These are phyloP conservation scores for Parsonsia alboflavescens DNA, from an alignment of 257 asterid genomes.

Conservation along the genomic window DNA sequence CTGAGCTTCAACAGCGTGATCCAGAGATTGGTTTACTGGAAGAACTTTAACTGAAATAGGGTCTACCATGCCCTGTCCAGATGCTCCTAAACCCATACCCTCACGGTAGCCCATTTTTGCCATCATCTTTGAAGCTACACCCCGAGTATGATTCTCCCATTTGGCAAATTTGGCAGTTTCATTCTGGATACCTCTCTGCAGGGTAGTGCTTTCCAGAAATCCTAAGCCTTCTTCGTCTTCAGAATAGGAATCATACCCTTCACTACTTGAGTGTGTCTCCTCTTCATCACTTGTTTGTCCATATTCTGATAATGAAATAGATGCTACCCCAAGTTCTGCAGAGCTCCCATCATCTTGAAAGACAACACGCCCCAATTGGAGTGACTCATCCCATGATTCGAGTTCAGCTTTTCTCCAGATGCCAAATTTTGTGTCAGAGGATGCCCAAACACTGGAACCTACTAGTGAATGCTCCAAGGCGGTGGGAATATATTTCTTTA, in stretches of 20 bases:
- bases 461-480: conserved; percentile 73
- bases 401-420: conserved; percentile 93
- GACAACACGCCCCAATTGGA: conserved; percentile 52
- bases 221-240: conserved; percentile 76
- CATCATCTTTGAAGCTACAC: conserved; percentile 97
- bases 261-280: conserved; percentile 47
- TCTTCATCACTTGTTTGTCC: conserved; percentile 61
- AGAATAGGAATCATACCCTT: conserved; percentile 52
- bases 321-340: conserved; percentile 53
- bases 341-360: conserved; percentile 76
- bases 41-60: conserved; percentile 75
- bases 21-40: conserved; percentile 77
- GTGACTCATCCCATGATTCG: conserved; percentile 74
- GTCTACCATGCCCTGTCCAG: conserved; percentile 83
- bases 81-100: conserved; percentile 96
- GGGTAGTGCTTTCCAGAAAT: conserved; percentile 47
- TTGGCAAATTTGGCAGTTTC: conserved; percentile 78
- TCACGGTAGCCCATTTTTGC: conserved; percentile 96
- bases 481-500: conserved; percentile 64
- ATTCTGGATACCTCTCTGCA: conserved; percentile 71
- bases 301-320: conserved; percentile 53
- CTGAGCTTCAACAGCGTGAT: conserved; percentile 50
- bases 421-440: conserved; percentile 48
- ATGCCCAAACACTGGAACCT: conserved; percentile 84
- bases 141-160: conserved; percentile 99